These are phyloP conservation scores for Coelastrella sp. DNA, from an alignment of 139 green algal genomes.

Conservation along the genomic window DNA sequence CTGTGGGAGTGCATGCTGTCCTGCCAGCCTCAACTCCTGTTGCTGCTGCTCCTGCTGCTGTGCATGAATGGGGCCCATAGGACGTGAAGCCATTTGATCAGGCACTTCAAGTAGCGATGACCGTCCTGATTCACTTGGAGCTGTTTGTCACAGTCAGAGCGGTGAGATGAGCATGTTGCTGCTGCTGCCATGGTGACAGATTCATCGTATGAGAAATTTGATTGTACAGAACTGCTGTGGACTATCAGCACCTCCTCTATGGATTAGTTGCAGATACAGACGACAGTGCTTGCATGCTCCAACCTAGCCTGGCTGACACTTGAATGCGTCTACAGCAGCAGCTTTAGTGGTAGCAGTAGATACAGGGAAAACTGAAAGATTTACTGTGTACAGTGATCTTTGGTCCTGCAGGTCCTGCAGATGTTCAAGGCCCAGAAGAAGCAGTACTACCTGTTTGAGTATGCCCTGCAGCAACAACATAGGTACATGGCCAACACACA, in stretches of 20 bases:
- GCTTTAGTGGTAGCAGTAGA: not conserved
- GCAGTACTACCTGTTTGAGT: slow-evolving; percentile 64
- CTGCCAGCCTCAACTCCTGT: not conserved
- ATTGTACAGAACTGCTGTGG: not conserved
- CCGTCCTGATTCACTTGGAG: slow-evolving; percentile 41
- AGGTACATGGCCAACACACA: not conserved
- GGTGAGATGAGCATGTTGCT: slow-evolving; percentile 5
- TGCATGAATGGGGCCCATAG: slow-evolving; percentile 8
- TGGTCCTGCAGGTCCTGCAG: slow-evolving; percentile 35
- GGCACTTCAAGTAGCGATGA: slow-evolving; percentile 49
- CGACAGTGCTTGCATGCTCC: not conserved
- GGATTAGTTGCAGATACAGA: not conserved
- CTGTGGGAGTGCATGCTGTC: too few species aligned
- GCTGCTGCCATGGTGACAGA: not conserved
- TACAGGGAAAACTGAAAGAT: too few species aligned
- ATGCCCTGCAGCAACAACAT: slow-evolving; percentile 49
- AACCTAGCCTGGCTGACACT: too few species aligned
- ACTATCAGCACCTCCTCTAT: not conserved
- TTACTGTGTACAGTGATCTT: not conserved
- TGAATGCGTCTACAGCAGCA: not conserved
- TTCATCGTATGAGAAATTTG: not conserved
- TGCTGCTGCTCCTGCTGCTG: not conserved
- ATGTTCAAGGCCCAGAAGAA: slow-evolving; percentile 52
- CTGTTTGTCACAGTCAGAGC: slow-evolving; percentile 42
- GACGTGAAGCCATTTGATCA: slow-evolving; percentile 42